Conservation (phyloP, 1,139 yeast genomes). For the Yamadazyma atmosphaerica region DNA sequence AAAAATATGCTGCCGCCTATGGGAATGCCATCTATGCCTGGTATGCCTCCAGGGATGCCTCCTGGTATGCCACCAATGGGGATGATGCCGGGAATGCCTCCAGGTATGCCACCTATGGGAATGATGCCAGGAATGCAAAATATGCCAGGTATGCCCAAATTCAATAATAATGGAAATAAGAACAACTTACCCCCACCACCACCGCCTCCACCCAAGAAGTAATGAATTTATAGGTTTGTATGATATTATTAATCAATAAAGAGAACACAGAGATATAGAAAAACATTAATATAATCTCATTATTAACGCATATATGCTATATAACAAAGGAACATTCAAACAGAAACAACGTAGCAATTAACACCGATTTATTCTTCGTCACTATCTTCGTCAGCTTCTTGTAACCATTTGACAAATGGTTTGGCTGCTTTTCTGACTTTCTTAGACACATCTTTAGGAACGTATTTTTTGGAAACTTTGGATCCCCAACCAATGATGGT, state of each 20-base stretch:
- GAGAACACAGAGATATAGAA: no score
- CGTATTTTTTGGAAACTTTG: slow-evolving; percentile 89
- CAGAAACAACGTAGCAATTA: background rate
- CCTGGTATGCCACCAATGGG: slow-evolving; percentile 17
- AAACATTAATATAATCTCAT: no score
- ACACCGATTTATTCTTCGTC: slow-evolving; percentile 62
- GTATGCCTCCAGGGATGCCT: slow-evolving; percentile 17
- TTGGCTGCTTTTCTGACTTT: slow-evolving; percentile 96
- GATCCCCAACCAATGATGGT: slow-evolving; percentile 83
- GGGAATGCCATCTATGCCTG: slow-evolving; percentile 14
- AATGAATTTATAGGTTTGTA: slow-evolving; percentile 7
- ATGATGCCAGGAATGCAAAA: slow-evolving; percentile 1
- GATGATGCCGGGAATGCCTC: slow-evolving; percentile 18
- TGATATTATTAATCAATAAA: no score
- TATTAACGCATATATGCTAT: slow-evolving; percentile 8
- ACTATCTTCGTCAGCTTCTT: slow-evolving; percentile 77
- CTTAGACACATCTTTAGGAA: slow-evolving; percentile 87
- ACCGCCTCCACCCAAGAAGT: slow-evolving; percentile 21
- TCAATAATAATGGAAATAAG: slow-evolving; percentile 6
- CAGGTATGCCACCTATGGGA: slow-evolving; percentile 2
- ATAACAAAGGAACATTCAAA: slow-evolving; percentile 4
- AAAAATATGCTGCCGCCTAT: slow-evolving; percentile 18
- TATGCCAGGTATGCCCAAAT: slow-evolving; percentile 6
- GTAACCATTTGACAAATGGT: slow-evolving; percentile 92
- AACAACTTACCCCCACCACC: slow-evolving; percentile 16